Evolutionary conservation across 179 eudicot genomes (phyloP).

Genomic region (Gypsophila paniculata): DNA sequence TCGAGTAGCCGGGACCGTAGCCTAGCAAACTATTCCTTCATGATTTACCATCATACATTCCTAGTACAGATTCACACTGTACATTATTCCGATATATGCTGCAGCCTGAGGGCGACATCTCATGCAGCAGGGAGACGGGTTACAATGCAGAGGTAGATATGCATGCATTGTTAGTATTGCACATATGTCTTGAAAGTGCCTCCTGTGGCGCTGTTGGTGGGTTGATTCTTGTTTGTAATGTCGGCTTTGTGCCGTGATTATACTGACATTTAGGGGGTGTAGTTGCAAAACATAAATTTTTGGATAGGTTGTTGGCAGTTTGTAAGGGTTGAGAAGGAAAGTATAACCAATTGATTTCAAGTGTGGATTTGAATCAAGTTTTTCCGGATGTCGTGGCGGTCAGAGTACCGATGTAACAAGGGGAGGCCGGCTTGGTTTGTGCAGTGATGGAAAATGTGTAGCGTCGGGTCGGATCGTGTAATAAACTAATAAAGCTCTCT

Average conservation of each 20-base stretch:
- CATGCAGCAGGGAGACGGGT: no score
- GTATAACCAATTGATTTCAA: no score
- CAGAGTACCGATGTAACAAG: background rate
- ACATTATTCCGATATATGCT: conserved; percentile 1
- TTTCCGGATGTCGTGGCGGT: background rate
- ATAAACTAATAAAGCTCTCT: background rate
- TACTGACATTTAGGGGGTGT: background rate
- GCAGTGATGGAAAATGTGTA: background rate
- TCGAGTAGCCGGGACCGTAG: conserved; percentile 33
- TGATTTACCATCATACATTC: background rate
- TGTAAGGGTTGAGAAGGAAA: background rate
- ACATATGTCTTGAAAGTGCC: background rate
- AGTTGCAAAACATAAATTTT: no score
- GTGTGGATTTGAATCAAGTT: no score
- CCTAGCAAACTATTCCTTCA: background rate
- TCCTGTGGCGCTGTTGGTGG: background rate
- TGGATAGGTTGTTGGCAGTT: background rate
- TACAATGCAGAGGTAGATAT: background rate
- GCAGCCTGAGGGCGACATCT: no score
- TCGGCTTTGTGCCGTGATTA: background rate
- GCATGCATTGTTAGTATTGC: background rate
- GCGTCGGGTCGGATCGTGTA: background rate
- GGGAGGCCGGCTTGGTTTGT: background rate
- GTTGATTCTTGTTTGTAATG: background rate
- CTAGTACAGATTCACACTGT: conserved; percentile 13